These are phyloP conservation scores for Camellia granthamiana DNA, from an alignment of 148 eudicot species.

Conservation along the genomic window DNA sequence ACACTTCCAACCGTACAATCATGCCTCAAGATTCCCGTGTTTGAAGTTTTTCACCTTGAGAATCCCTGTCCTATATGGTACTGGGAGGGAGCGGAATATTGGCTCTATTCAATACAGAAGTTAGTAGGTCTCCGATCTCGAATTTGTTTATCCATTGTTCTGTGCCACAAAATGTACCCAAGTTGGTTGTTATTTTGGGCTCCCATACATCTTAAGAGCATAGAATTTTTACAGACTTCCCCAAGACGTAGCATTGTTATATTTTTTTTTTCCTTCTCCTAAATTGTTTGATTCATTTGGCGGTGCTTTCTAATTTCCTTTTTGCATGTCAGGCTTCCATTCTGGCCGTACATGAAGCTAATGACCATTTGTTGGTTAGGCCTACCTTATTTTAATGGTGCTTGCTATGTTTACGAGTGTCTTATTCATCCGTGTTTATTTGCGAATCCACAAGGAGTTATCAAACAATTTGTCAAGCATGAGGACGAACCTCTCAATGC, in stretches of 20 bases:
- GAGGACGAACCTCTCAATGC: not conserved
- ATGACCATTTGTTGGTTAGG: not conserved
- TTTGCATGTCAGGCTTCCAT: not conserved
- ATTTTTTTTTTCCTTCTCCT: not conserved
- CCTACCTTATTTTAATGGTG: slow-evolving; percentile 5
- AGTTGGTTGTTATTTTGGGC: too few relatives aligned
- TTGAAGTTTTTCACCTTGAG: too few relatives aligned
- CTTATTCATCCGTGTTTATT: not conserved
- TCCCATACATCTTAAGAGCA: not conserved
- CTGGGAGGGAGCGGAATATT: too few relatives aligned
- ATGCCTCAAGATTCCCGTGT: too few relatives aligned
- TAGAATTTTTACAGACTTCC: not conserved
- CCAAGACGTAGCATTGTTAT: not conserved
- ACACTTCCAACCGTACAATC: too few relatives aligned
- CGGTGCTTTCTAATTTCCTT: not conserved
- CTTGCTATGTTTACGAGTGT: not conserved
- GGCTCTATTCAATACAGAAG: too few relatives aligned
- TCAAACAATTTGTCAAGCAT: not conserved
- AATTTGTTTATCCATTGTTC: too few relatives aligned
- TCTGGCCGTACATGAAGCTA: slow-evolving; percentile 5
- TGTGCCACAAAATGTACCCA: too few relatives aligned
- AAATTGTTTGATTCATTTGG: not conserved
- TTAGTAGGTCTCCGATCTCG: too few relatives aligned
- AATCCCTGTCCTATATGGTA: too few relatives aligned
- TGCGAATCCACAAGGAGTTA: not conserved